Evolutionary conservation across 1,284 basidiomycete species (phyloP).

Genomic region (Sporisorium graminicola): DNA sequence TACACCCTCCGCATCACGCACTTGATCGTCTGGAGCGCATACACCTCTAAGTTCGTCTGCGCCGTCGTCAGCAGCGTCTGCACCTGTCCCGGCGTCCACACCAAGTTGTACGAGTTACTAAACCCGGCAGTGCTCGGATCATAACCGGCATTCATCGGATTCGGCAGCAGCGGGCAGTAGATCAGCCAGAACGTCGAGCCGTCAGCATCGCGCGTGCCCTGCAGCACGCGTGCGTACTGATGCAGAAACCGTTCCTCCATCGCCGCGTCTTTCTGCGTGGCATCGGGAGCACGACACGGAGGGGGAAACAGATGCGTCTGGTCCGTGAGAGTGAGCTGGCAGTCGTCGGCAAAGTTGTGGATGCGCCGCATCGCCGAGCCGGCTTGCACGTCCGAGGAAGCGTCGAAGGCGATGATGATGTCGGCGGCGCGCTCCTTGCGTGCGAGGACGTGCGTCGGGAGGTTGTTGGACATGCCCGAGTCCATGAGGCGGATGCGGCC

Average conservation of each 20-base stretch:
- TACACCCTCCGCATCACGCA: conserved; percentile 44
- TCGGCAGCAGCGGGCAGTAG: conserved; percentile 65
- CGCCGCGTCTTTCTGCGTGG: conserved; percentile 5
- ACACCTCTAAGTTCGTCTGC: conserved; percentile 53
- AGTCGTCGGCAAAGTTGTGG: conserved; percentile 61
- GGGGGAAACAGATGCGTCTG: conserved; percentile 23
- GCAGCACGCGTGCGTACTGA: conserved; percentile 46
- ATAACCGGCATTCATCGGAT: conserved; percentile 51
- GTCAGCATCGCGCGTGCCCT: conserved; percentile 25
- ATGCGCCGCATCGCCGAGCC: conserved; percentile 60
- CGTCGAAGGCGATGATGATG: conserved; percentile 65
- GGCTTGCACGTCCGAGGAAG: conserved; percentile 66
- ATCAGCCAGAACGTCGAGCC: conserved; percentile 45
- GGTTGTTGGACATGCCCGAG: conserved; percentile 66
- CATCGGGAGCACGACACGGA: background rate
- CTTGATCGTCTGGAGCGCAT: conserved; percentile 43
- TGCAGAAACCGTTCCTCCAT: conserved; percentile 38
- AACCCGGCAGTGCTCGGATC: conserved; percentile 59
- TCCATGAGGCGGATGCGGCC: conserved; percentile 64
- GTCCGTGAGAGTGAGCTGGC: conserved; percentile 37
- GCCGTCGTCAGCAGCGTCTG: conserved; percentile 51
- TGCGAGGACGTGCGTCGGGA: conserved; percentile 65
- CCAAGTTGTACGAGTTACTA: conserved; percentile 66
- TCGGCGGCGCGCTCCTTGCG: conserved; percentile 54
- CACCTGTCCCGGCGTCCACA: conserved; percentile 65